Evolutionary conservation across 2,329 filamentous ascomycete genomes (phyloP), one percentile per base, ranked within the genome.

Genomic region (Monosporascus sp.): DNA sequence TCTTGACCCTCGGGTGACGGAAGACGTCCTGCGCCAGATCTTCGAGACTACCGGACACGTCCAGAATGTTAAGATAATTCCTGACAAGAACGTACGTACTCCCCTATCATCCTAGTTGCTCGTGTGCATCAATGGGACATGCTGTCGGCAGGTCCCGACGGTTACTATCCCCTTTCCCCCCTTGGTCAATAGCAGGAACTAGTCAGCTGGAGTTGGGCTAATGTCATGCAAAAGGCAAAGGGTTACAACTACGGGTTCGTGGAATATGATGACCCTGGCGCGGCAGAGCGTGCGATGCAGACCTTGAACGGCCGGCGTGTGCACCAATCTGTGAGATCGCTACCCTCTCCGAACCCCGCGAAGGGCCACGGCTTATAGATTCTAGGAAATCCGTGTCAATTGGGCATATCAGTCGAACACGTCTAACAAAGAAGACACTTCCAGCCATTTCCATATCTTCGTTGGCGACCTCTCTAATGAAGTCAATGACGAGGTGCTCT

Each of bases 401-500:
- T 99, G 94, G 94, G 94, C 94, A 22, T 99, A 99, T 67, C 94
- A 99, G 77, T 94, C 93, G 62, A 99, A 96, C 79, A 93, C 84
- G 54, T 79, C 84, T 27, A 94, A 84, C 78, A 99, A 97, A 76
- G 94, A 99, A 73, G 94, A 99, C 68, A 99, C 94, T 1, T 96
- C 93, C 7, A 90, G 92, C 72, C 94, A 99, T 71, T 99, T 97
- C 77, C 94, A 99, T 73, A 97, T 99, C 68, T 99, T 99, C 63
- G 94, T 99, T 53, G 94, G 94, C 57, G 94, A 99, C 69, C 76
- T 99, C 53, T 97, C 92, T 64, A 99, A 99, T 68, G 94, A 99
- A 72, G 94, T 99, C 71, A 99, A 99, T 65, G 94, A 99, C 65
- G 94, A 99, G 68, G 85, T 97, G 50, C 81, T 99, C 22, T 79